Percentiles rank a stretch among this genome's conserved stretches.
Conservation (phyloP, 495 filamentous ascomycete species). For the Talaromyces stipitatus region DNA sequence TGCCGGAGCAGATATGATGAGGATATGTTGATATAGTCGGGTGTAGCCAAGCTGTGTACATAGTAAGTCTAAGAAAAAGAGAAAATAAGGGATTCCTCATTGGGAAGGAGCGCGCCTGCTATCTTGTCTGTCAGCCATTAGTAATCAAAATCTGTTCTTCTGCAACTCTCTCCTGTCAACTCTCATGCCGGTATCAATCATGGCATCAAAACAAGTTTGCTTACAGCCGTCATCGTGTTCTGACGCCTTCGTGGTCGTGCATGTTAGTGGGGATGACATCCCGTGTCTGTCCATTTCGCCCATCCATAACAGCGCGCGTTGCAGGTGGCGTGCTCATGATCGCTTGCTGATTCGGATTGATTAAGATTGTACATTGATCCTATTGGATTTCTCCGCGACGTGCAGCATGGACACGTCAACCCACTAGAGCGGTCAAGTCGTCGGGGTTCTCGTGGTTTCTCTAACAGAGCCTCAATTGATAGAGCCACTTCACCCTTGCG, state of each 20-base stretch:
- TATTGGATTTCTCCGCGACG: neutral
- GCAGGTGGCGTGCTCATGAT: neutral
- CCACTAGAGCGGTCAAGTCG: conserved; percentile 1
- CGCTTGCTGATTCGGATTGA: neutral
- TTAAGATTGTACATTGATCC: neutral
- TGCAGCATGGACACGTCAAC: conserved; percentile 3
- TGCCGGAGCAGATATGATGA: too few species aligned
- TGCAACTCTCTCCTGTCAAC: neutral
- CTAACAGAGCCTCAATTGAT: neutral
- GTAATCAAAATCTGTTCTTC: too few species aligned
- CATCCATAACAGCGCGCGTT: neutral
- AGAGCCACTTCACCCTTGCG: neutral
- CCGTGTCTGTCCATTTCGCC: neutral
- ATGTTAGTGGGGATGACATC: neutral
- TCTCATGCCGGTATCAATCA: neutral
- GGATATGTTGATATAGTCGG: too few species aligned
- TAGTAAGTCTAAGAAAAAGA: too few species aligned
- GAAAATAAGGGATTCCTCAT: too few species aligned
- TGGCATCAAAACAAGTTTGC: neutral
- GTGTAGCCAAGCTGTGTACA: too few species aligned
- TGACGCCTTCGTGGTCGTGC: neutral
- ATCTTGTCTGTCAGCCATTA: too few species aligned
- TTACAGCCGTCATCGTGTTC: neutral
- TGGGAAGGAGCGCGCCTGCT: too few species aligned
- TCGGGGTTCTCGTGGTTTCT: neutral